Base-by-base conservation (phyloP, 176 grass and related monocot genomes). In the Eremochloa ophiuroides region DNA sequence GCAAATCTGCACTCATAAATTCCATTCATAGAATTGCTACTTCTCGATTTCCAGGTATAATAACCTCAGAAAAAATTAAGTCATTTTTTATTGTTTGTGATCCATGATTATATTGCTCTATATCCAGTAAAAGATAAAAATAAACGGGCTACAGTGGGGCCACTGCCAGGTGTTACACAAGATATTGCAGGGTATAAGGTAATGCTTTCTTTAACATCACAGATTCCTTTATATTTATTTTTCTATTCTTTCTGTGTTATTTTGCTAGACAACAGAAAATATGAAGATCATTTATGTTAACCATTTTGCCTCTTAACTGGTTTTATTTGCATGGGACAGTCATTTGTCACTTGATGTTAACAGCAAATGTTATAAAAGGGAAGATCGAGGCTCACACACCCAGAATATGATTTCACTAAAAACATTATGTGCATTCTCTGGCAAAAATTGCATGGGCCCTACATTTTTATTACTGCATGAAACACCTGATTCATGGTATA, bases 141-240 rank as follows among this genome's bases (percentile, higher is more conserved):
- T 13, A 98, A 98, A 73, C 78, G 78, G 30, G 95, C 95, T 88
- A 93, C 71, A 0, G 92, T 98, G 40, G 95, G 92, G 33, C 95
- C 95, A 79, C 81, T 95, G 63, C 95, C 95, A 51, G 95, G 95
- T 87, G 95, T 98, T 39, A 98, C 95, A 76, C 87, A 93, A 86
- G 95, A 98, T 85, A 98, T 98, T 91, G 90, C 95, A 65, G 95
- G 95, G 66, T 98, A 86, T 78, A 98, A 95, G 88, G 92, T 98
- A 56, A 71, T 37, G 22, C 20, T 28, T 74, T 74, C 44, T 28
- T 80, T 50, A 37, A 70, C 8, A 33, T 30, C 0, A 59, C 10
- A 74, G 11, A 74, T 58, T 71, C 62, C 63, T 12, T 51, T 38
- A 51, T 26, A 37, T 66, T 12, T 58, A 71, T 37, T n/a, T 48